Conservation (phyloP, 345 rosid genomes). For the Heritiera fomes region DNA sequence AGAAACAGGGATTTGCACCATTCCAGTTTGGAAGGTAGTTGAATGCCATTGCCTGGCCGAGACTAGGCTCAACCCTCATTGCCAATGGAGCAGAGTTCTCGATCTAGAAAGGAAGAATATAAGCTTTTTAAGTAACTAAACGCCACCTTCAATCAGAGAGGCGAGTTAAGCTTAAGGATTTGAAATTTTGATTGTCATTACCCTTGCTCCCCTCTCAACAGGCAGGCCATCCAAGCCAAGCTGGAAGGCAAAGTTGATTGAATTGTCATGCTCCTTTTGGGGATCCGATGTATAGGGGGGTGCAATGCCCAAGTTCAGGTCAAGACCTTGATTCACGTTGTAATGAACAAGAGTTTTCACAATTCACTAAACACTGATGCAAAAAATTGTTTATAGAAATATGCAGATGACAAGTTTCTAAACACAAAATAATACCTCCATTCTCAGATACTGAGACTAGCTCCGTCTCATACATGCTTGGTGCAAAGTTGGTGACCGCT, state of each 20-base stretch:
- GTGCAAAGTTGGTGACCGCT: slow-evolving; percentile 90
- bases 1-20: slow-evolving; percentile 35
- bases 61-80: slow-evolving; percentile 28
- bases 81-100: slow-evolving; percentile 31
- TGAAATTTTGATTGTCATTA: slow-evolving; percentile 11
- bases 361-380: slow-evolving; percentile 7
- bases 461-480: slow-evolving; percentile 60
- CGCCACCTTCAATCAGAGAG: not conserved
- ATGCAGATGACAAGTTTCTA: not conserved
- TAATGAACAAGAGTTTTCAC: slow-evolving; percentile 4
- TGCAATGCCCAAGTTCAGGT: slow-evolving; percentile 65
- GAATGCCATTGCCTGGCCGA: slow-evolving; percentile 32
- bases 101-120: slow-evolving; percentile 28
- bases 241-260: slow-evolving; percentile 19
- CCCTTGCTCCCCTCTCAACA: slow-evolving; percentile 33
- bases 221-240: slow-evolving; percentile 22
- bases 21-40: slow-evolving; percentile 37
- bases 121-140: not conserved
- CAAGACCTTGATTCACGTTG: slow-evolving; percentile 41
- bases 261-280: slow-evolving; percentile 26
- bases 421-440: slow-evolving; percentile 31
- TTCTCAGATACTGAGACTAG: slow-evolving; percentile 28
- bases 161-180: not conserved
- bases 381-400: not conserved
- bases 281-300: slow-evolving; percentile 32